These are phyloP conservation scores for Boletus eberwhitei DNA, from an alignment of 768 basidiomycete genomes.

Conservation along the genomic window DNA sequence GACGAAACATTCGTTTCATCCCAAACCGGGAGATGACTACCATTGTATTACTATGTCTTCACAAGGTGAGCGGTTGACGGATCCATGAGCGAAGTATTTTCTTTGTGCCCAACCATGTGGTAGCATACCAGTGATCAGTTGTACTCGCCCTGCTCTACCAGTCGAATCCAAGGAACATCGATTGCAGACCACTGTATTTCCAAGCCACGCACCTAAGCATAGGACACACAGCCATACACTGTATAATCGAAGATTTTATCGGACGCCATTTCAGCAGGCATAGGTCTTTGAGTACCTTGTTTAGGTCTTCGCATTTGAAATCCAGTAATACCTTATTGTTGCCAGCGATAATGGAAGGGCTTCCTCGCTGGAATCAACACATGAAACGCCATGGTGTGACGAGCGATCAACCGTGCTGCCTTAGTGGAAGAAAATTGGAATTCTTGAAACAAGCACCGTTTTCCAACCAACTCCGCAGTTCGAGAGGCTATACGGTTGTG, in stretches of 20 bases:
- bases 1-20: constrained; percentile 23
- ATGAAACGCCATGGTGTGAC: constrained; percentile 2
- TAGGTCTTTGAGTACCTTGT: background rate
- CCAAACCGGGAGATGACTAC: background rate
- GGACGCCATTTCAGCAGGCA: background rate
- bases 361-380: background rate
- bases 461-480: background rate
- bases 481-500: background rate
- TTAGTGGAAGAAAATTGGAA: background rate
- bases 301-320: constrained; percentile 12
- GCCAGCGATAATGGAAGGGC: background rate
- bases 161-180: background rate
- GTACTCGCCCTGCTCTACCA: background rate
- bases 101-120: background rate
- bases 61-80: background rate
- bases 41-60: background rate
- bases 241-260: background rate
- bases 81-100: background rate
- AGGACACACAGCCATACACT: background rate
- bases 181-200: background rate
- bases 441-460: background rate
- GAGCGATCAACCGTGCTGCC: background rate
- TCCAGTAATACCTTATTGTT: background rate
- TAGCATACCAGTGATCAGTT: background rate
- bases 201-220: background rate